Conservation (phyloP, 2,329 filamentous ascomycete species). For the Helicocarpus griseus region DNA sequence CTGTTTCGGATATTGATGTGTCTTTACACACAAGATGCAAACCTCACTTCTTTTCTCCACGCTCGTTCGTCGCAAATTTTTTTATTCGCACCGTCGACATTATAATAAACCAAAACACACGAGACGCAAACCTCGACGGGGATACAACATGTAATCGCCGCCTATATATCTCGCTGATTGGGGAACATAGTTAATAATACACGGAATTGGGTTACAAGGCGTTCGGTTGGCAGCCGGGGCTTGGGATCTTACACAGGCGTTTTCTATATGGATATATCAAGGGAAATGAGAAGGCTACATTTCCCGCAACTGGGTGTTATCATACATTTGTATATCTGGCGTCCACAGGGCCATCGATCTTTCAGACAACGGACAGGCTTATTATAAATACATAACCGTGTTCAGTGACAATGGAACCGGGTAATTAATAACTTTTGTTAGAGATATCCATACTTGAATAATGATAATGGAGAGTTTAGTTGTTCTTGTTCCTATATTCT, state of each 20-base stretch:
- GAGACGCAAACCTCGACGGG: not conserved
- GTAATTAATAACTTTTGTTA: too few relatives aligned
- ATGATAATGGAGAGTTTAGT: not conserved
- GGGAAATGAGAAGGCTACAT: not conserved
- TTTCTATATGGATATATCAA: conserved; percentile 1
- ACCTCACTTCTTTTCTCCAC: not conserved
- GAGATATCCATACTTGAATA: not conserved
- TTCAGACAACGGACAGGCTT: not conserved
- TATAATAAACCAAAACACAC: not conserved
- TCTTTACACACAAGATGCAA: not conserved
- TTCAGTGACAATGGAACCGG: not conserved
- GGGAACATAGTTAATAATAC: not conserved
- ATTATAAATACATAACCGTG: not conserved
- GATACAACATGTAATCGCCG: not conserved
- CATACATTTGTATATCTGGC: not conserved
- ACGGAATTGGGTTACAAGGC: not conserved
- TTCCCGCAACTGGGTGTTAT: not conserved
- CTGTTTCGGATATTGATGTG: not conserved
- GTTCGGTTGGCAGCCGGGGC: not conserved
- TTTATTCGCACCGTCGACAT: not conserved
- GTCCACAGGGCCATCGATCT: not conserved
- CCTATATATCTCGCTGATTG: not conserved
- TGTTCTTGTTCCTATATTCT: too few relatives aligned
- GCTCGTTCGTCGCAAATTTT: not conserved
- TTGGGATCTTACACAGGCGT: not conserved